A percentile compares a stretch with the other conserved stretches of the same genome.
phyloP scores from a whole-genome alignment of 192 early-diverging fungal species.

The Umbelopsis sp. region DNA sequence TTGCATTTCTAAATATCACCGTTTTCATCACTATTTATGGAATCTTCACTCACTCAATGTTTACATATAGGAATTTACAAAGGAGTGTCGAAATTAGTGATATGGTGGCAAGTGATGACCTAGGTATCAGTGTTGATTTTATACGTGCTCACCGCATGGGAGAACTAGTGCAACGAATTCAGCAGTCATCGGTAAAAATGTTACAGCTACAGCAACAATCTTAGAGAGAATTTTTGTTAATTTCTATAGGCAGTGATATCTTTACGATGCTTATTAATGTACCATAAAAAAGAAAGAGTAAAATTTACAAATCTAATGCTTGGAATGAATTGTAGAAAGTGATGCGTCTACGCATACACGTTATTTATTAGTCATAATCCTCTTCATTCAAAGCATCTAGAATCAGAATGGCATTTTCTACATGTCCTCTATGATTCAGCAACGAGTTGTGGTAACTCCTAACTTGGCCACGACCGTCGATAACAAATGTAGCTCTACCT shows the following conservation, averaged over 20 bases:
- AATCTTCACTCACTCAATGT: neutral
- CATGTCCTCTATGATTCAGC: constrained; percentile 26
- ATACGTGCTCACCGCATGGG: constrained; percentile 4
- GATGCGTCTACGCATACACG: neutral
- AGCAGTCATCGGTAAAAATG: neutral
- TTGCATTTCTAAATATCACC: neutral
- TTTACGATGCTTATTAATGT: neutral
- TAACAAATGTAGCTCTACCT: constrained; percentile 27
- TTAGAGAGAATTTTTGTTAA: neutral
- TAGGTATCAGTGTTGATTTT: neutral
- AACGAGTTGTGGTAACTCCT: constrained; percentile 21
- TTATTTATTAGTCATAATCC: neutral
- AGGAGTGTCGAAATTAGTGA: constrained; percentile 11
- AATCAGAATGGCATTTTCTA: neutral
- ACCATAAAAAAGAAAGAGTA: neutral
- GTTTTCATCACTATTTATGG: neutral
- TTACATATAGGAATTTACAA: neutral
- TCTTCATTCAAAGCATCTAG: neutral
- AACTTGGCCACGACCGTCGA: constrained; percentile 24
- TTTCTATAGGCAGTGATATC: neutral
- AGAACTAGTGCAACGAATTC: neutral
- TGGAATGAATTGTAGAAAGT: neutral
- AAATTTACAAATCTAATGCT: neutral
- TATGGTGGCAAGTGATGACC: constrained; percentile 17
- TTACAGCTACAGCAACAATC: neutral